phyloP scores from a whole-genome alignment of 495 filamentous ascomycete genomes.

The Sphaerosporella brunnea region DNA sequence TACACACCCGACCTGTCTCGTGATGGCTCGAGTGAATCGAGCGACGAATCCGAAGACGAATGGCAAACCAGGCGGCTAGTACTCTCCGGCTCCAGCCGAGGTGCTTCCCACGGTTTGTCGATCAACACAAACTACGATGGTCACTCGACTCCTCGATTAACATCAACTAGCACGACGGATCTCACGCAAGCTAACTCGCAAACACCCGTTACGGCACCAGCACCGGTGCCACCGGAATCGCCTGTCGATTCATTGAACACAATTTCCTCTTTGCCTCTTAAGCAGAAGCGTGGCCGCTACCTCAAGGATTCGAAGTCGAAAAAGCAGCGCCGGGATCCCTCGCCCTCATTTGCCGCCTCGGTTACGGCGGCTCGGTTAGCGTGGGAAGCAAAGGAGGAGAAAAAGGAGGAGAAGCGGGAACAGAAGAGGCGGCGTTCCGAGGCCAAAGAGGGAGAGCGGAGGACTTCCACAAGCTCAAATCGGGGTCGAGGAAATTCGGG shows the following conservation, averaged over 20 bases:
- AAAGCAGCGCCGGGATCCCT: constrained; percentile 15
- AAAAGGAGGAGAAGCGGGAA: constrained; percentile 26
- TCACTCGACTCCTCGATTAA: constrained; percentile 18
- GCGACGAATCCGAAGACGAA: constrained; percentile 23
- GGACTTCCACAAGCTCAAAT: constrained; percentile 17
- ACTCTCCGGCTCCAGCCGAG: constrained; percentile 15
- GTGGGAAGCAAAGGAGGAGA: constrained; percentile 26
- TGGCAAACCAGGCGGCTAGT: constrained; percentile 17
- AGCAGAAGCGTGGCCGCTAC: not conserved
- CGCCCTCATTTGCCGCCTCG: constrained; percentile 21
- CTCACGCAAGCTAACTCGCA: constrained; percentile 8
- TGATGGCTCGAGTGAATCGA: constrained; percentile 19
- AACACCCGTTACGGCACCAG: constrained; percentile 10
- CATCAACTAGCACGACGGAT: constrained; percentile 20
- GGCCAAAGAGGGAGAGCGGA: constrained; percentile 22
- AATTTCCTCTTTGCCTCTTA: constrained; percentile 1
- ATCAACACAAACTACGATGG: not conserved
- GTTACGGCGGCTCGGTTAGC: constrained; percentile 24
- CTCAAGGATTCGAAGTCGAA: not conserved
- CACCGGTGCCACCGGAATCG: constrained; percentile 17
- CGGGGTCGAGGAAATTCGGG: constrained; percentile 22
- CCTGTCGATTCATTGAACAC: constrained; percentile 8
- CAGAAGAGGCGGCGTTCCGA: constrained; percentile 22
- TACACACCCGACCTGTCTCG: constrained; percentile 22
- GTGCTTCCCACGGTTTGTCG: not conserved